These are phyloP conservation scores for Lanmaoa pseudosensibilis DNA, from an alignment of 768 basidiomycete genomes.

Conservation along the genomic window DNA sequence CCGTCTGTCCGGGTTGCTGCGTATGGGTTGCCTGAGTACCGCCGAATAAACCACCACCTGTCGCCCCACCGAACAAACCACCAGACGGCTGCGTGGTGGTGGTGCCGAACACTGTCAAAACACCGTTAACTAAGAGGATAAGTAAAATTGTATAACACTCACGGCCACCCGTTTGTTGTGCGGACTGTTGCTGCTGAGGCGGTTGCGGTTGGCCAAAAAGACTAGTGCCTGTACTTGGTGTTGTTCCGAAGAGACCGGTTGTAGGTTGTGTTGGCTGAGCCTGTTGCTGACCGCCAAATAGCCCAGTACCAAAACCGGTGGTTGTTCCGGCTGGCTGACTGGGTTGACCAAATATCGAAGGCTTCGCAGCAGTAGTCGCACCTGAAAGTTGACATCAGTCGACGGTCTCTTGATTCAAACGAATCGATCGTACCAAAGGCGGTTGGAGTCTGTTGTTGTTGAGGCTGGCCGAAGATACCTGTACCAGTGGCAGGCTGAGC, in stretches of 20 bases:
- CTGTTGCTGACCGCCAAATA: conserved; percentile 30
- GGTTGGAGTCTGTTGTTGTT: conserved; percentile 34
- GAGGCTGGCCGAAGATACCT: conserved; percentile 39
- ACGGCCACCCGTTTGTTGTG: conserved; percentile 41
- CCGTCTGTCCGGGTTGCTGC: conserved; percentile 38
- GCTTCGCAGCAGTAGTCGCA: conserved; percentile 38
- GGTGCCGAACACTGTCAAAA: conserved; percentile 38
- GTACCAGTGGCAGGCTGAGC: conserved; percentile 23
- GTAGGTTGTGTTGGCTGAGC: conserved; percentile 26
- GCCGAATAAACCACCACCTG: conserved; percentile 37
- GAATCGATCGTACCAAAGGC: conserved; percentile 45
- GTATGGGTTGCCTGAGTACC: conserved; percentile 36
- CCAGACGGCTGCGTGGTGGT: conserved; percentile 30
- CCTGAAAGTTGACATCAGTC: conserved; percentile 24
- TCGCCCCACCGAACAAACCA: conserved; percentile 39
- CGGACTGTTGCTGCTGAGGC: conserved; percentile 37
- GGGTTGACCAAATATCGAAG: conserved; percentile 50
- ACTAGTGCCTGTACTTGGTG: conserved; percentile 21
- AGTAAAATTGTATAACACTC: conserved; percentile 13
- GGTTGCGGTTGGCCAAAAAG: conserved; percentile 37
- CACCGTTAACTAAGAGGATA: conserved; percentile 5
- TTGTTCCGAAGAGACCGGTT: conserved; percentile 33
- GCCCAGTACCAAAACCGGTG: conserved; percentile 36
- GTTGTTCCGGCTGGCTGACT: conserved; percentile 39
- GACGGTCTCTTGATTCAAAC: background rate